A percentile compares a stretch with the other conserved stretches of the same genome.
Evolutionary conservation across 306 rosid species (phyloP).

Genomic region (Carpinus viminea): DNA sequence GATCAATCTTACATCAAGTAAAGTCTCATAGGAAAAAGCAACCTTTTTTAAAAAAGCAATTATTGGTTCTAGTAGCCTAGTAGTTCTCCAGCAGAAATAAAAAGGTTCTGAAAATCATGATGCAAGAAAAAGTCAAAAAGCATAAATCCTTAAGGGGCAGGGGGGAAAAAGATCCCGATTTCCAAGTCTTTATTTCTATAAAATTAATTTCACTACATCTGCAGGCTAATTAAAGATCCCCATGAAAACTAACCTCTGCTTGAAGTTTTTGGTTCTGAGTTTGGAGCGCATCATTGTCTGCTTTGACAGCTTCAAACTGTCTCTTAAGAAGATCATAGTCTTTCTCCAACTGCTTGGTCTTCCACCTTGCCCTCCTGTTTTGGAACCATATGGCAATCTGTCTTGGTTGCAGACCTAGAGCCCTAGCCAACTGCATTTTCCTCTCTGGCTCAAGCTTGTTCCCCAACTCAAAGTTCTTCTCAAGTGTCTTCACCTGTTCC

Average conservation of each 20-base stretch:
- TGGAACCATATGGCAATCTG: slow-evolving; percentile 96
- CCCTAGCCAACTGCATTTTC: slow-evolving; percentile 91
- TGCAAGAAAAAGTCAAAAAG: slow-evolving; percentile 37
- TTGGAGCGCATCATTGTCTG: slow-evolving; percentile 76
- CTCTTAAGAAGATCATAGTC: slow-evolving; percentile 82
- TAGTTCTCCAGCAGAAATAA: slow-evolving; percentile 33
- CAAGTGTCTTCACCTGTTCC: slow-evolving; percentile 92
- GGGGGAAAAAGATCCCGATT: slow-evolving; percentile 32
- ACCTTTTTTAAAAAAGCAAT: slow-evolving; percentile 39
- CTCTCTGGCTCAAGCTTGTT: slow-evolving; percentile 97
- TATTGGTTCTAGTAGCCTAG: slow-evolving; percentile 19
- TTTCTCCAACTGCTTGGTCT: slow-evolving; percentile 91
- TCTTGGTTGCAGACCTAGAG: slow-evolving; percentile 84
- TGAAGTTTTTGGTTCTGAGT: slow-evolving; percentile 83
- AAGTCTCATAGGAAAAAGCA: slow-evolving; percentile 22
- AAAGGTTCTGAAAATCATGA: slow-evolving; percentile 42
- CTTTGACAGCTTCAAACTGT: slow-evolving; percentile 73
- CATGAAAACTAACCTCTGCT: slow-evolving; percentile 56
- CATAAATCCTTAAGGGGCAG: slow-evolving; percentile 8
- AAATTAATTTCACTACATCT: slow-evolving; percentile 7
- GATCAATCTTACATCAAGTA: slow-evolving; percentile 40
- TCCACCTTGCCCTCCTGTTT: slow-evolving; percentile 95
- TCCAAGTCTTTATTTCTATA: slow-evolving; percentile 24
- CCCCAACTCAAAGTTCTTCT: slow-evolving; percentile 91
- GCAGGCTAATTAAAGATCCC: neutral